Evolutionary conservation across 1,284 basidiomycete species (phyloP).

Genomic region (Ganoderma lingzhi): DNA sequence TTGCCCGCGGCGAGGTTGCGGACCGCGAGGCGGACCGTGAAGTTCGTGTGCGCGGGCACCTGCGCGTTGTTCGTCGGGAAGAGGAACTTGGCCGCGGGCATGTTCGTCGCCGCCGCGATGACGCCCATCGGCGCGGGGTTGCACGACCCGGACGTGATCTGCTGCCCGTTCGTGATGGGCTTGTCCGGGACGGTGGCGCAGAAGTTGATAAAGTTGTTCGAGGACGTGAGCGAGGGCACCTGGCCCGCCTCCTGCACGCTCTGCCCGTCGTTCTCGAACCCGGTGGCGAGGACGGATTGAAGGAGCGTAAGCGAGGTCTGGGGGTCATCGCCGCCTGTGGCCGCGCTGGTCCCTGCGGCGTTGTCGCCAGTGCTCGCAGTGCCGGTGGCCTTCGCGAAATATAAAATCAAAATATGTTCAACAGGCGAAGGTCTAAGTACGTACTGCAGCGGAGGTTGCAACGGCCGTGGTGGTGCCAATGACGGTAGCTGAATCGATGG

Average conservation of each 20-base stretch:
- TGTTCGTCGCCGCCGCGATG: constrained; percentile 59
- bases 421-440: neutral
- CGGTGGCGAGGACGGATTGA: constrained; percentile 33
- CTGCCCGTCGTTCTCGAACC: constrained; percentile 47
- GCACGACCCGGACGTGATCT: constrained; percentile 62
- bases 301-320: constrained; percentile 39
- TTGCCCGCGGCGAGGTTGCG: constrained; percentile 63
- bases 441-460: constrained; percentile 2
- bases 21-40: constrained; percentile 65
- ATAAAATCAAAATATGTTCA: constrained; percentile 18
- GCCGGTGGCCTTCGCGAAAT: constrained; percentile 14
- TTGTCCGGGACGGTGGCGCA: constrained; percentile 34
- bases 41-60: constrained; percentile 58
- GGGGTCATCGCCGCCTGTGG: constrained; percentile 28
- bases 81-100: constrained; percentile 66
- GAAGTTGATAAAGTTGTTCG: constrained; percentile 66
- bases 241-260: constrained; percentile 47
- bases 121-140: constrained; percentile 68
- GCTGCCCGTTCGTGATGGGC: constrained; percentile 21
- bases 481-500: constrained; percentile 10
- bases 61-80: constrained; percentile 61
- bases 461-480: constrained; percentile 12
- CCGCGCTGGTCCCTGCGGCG: constrained; percentile 19
- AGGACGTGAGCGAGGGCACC: constrained; percentile 51
- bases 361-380: constrained; percentile 15